Evolutionary conservation across 768 basidiomycete species (phyloP), one percentile per base, ranked within the genome.

Genomic region (Nidularia sp.): DNA sequence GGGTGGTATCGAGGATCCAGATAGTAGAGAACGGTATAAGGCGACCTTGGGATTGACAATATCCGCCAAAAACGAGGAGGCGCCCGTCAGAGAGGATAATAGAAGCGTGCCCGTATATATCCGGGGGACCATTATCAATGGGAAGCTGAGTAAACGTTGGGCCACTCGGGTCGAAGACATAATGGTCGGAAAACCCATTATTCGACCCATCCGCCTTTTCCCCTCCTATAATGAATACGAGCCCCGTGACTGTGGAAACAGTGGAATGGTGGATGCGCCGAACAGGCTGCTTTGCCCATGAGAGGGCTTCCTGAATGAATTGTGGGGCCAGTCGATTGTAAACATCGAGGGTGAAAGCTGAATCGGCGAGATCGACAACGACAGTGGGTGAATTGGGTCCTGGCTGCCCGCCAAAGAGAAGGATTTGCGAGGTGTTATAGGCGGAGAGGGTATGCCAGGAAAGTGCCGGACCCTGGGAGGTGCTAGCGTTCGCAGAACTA

Each of bases 381-480:
- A 80, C 74, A 41, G 75, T 73, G 22, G 67, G 57, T 6, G 84
- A 81, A 58, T 80, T 78, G 4, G 84, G 73, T 2, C 78, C 88
- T 10, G 85, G 80, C 57, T 84, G 75, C 13, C 93, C 93, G 18
- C 93, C 93, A 53, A 93, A 91, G 10, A 85, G 65, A 3, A 94
- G 72, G 2, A 83, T 55, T 22, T 74, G 55, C 6, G 80, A 69
- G 12, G 74, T 67, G 50, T 81, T 79, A 69, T 81, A 78, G 3
- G 85, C 80, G 12, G 88, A 86, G 42, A 94, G 70, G 1, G 88
- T 83, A 63, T 93, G 88, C 88, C 90, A 94, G 8, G 88, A 81
- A 8, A 93, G 71, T 6, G 80, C 67, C 22, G 89, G 90, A 0
- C 81, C 80, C 51, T 79, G 75, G 0, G 76, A 68, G 4, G 73